These are phyloP conservation scores for Grammothele lineata DNA, from an alignment of 768 basidiomycete species.

Conservation along the genomic window DNA sequence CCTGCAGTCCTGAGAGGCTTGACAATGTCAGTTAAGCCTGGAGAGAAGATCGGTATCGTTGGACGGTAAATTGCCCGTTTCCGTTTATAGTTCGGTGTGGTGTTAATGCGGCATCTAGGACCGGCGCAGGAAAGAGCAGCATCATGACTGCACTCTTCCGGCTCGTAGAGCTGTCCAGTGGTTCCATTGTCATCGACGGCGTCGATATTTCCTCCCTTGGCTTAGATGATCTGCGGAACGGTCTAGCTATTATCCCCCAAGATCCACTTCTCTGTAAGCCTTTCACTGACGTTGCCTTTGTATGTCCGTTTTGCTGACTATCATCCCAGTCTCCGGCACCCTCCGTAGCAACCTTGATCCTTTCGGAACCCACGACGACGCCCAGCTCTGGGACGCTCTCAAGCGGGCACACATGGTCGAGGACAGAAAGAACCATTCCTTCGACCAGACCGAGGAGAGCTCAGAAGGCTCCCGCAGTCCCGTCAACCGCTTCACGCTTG, in stretches of 20 bases:
- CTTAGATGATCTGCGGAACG: constrained; percentile 62
- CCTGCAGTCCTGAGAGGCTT: constrained; percentile 84
- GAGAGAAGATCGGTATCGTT: constrained; percentile 92
- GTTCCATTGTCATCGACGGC: constrained; percentile 75
- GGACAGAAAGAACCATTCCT: constrained; percentile 25
- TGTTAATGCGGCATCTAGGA: constrained; percentile 33
- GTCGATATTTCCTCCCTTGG: constrained; percentile 83
- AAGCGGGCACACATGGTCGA: constrained; percentile 82
- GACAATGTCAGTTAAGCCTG: constrained; percentile 60
- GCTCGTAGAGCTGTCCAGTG: constrained; percentile 74
- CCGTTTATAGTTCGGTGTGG: constrained; percentile 21
- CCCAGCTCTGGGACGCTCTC: constrained; percentile 82
- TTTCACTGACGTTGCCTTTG: neutral
- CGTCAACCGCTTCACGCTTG: constrained; percentile 67
- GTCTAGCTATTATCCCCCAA: constrained; percentile 79
- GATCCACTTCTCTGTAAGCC: constrained; percentile 56
- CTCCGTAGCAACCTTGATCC: constrained; percentile 88
- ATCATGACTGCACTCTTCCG: constrained; percentile 88
- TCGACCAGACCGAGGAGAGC: constrained; percentile 25
- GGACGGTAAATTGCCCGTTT: no score
- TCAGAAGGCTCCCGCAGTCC: constrained; percentile 36
- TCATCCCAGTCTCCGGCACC: constrained; percentile 63
- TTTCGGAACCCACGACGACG: constrained; percentile 77
- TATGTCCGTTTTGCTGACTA: constrained; percentile 6
- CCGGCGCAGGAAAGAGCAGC: constrained; percentile 86